phyloP scores from a whole-genome alignment of 148 eudicot species.

The Vaccinium myrtillus region DNA sequence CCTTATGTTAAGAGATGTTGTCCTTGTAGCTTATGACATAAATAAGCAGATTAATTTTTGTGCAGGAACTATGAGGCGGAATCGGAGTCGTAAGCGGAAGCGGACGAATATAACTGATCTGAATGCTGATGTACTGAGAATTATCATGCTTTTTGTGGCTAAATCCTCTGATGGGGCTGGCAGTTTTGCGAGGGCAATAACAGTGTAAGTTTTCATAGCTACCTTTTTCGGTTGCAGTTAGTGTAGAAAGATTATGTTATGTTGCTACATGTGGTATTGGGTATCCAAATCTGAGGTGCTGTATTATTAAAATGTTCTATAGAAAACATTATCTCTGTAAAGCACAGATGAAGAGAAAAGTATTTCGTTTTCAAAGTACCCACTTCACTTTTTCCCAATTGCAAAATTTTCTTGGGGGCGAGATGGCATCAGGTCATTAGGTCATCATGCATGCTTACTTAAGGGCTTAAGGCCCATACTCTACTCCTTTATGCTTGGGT shows the following conservation, averaged over 20 bases:
- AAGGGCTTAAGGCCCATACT: not conserved
- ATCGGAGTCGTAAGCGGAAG: not conserved
- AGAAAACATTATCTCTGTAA: not conserved
- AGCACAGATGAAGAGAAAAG: not conserved
- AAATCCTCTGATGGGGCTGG: constrained; percentile 10
- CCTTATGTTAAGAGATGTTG: not conserved
- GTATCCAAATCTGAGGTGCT: not conserved
- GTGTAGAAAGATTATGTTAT: not conserved
- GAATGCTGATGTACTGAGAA: constrained; percentile 11
- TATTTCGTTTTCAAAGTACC: not conserved
- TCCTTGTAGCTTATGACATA: not conserved
- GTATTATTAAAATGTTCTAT: not conserved
- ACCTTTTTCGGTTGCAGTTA: not conserved
- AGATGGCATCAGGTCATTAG: not conserved
- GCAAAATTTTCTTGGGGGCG: not conserved
- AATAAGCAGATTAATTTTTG: not conserved
- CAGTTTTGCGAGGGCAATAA: constrained; percentile 12
- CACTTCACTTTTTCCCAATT: not conserved
- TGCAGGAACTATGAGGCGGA: constrained; percentile 3
- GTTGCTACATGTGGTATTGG: not conserved
- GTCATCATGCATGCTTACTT: not conserved
- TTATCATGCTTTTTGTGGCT: not conserved
- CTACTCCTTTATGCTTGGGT: not conserved
- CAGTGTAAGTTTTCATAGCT: not conserved
- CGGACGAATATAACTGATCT: not conserved